A percentile compares a stretch with the other conserved stretches of the same genome.
phyloP scores from a whole-genome alignment of 805 yeast species.

The Debaryomyces hansenii region DNA sequence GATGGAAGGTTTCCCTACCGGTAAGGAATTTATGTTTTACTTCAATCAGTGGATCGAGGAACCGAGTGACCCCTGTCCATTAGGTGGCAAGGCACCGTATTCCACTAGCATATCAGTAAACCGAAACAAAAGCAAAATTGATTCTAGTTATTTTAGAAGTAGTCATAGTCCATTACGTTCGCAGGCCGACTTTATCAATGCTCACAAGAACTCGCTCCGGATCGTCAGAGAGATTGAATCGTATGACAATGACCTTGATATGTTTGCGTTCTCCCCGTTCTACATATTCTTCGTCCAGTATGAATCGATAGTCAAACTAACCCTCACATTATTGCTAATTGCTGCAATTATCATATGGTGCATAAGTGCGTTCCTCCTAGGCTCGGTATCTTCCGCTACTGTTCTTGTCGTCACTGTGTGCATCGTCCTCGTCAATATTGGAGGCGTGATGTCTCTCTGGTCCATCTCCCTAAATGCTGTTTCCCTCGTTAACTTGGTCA shows the following conservation, averaged over 20 bases:
- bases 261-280: slow-evolving; percentile 91
- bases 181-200: slow-evolving; percentile 80
- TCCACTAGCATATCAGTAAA: slow-evolving; percentile 53
- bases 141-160: slow-evolving; percentile 72
- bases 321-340: slow-evolving; percentile 51
- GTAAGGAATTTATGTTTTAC: slow-evolving; percentile 64
- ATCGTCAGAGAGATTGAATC: slow-evolving; percentile 56
- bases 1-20: slow-evolving; percentile 83
- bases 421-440: slow-evolving; percentile 68
- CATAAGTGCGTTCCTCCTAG: slow-evolving; percentile 59
- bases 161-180: slow-evolving; percentile 78
- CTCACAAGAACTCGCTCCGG: slow-evolving; percentile 70
- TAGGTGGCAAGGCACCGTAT: slow-evolving; percentile 95
- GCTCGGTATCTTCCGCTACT: slow-evolving; percentile 61
- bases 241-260: slow-evolving; percentile 42
- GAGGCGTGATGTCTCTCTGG: slow-evolving; percentile 78
- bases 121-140: slow-evolving; percentile 33
- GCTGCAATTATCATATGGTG: slow-evolving; percentile 57
- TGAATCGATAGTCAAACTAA: slow-evolving; percentile 56
- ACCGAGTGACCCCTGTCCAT: slow-evolving; percentile 85
- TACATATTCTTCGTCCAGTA: slow-evolving; percentile 93
- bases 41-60: slow-evolving; percentile 83
- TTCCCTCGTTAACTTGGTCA: slow-evolving; percentile 81
- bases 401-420: slow-evolving; percentile 58
- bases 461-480: slow-evolving; percentile 83